Evolutionary conservation across 192 early-diverging fungal species (phyloP).

Genomic region (Chytriomyces hyalinus): DNA sequence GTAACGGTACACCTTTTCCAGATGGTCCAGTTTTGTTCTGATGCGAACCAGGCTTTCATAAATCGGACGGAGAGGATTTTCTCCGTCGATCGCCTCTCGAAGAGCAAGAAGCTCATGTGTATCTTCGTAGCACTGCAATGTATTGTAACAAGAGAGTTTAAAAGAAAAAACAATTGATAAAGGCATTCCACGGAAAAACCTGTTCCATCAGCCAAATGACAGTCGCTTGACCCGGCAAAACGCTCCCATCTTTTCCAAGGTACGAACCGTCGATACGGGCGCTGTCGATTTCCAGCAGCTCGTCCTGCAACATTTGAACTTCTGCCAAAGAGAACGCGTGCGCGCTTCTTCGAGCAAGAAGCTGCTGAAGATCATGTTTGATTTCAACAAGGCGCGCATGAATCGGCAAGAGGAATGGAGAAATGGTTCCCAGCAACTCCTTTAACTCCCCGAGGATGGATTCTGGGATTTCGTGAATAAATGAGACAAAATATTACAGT

Average conservation of each 20-base stretch:
- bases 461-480: neutral
- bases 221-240: slow-evolving; percentile 82
- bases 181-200: neutral
- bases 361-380: slow-evolving; percentile 65
- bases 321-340: slow-evolving; percentile 49
- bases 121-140: slow-evolving; percentile 72
- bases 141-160: neutral
- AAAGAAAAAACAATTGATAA: neutral
- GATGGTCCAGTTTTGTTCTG: slow-evolving; percentile 75
- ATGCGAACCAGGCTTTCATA: slow-evolving; percentile 58
- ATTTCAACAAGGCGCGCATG: slow-evolving; percentile 75
- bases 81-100: slow-evolving; percentile 64
- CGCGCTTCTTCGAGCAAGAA: slow-evolving; percentile 28
- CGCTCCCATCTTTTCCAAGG: slow-evolving; percentile 66
- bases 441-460: slow-evolving; percentile 51
- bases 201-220: slow-evolving; percentile 77
- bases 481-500: neutral
- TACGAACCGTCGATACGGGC: slow-evolving; percentile 81
- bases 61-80: slow-evolving; percentile 43
- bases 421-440: slow-evolving; percentile 65
- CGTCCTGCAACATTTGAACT: slow-evolving; percentile 51
- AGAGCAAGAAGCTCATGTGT: slow-evolving; percentile 80
- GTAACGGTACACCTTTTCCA: slow-evolving; percentile 77
- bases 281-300: slow-evolving; percentile 76
- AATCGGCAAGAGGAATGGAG: slow-evolving; percentile 73